These are phyloP conservation scores for Fusarium mundagurra DNA, from an alignment of 2,329 filamentous ascomycete species.

Conservation along the genomic window DNA sequence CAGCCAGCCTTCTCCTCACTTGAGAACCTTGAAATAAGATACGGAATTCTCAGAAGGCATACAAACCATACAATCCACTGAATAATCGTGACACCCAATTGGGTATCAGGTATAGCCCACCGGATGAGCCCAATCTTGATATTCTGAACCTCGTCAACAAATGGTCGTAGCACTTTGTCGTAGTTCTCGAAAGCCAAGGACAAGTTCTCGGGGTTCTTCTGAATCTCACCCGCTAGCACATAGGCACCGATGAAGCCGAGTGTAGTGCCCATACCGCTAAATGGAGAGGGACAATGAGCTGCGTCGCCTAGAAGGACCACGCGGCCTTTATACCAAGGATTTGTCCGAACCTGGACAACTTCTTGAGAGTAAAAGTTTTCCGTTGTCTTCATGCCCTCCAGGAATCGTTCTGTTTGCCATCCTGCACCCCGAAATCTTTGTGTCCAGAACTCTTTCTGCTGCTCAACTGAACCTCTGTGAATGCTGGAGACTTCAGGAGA, in stretches of 20 bases:
- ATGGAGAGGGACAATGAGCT: slow-evolving; percentile 22
- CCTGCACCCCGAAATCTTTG: slow-evolving; percentile 11
- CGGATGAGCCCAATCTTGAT: slow-evolving; percentile 10
- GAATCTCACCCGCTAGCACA: slow-evolving; percentile 25
- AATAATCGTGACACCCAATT: slow-evolving; percentile 12
- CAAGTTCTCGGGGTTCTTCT: slow-evolving; percentile 3
- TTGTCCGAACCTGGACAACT: slow-evolving; percentile 14
- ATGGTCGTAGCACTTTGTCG: slow-evolving; percentile 11
- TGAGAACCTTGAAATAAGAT: slow-evolving; percentile 18
- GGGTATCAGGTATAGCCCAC: slow-evolving; percentile 7
- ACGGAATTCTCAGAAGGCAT: slow-evolving; percentile 13
- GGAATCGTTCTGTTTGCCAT: slow-evolving; percentile 18
- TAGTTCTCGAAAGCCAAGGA: slow-evolving; percentile 22
- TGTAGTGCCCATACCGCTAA: slow-evolving; percentile 30
- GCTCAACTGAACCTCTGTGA: slow-evolving; percentile 6
- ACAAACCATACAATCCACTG: slow-evolving; percentile 25
- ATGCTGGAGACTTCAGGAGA: slow-evolving; percentile 3
- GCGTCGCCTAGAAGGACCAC: slow-evolving; percentile 22
- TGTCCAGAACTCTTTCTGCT: slow-evolving; percentile 28
- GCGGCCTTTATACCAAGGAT: slow-evolving; percentile 8
- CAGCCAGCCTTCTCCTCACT: slow-evolving; percentile 28
- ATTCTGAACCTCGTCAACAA: slow-evolving; percentile 23
- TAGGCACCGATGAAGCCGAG: slow-evolving; percentile 24
- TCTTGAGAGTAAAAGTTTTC: slow-evolving; percentile 32
- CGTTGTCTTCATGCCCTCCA: slow-evolving; percentile 20